Percentiles rank a stretch among this genome's conserved stretches.
phyloP scores from a whole-genome alignment of 306 rosid species.

The Aeschynomene evenia region DNA sequence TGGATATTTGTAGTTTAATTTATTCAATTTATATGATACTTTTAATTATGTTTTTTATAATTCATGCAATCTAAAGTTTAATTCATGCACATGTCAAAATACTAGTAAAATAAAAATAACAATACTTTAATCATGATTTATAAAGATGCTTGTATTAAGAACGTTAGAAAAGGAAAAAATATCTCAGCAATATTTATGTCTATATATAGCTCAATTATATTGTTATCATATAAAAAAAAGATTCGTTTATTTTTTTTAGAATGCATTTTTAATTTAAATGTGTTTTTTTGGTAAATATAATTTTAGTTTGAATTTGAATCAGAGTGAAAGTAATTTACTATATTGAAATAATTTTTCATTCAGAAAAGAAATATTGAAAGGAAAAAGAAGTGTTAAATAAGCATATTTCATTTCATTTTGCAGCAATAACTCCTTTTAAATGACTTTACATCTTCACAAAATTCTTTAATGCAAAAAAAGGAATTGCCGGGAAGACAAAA shows the following conservation, averaged over 20 bases:
- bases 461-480: not conserved
- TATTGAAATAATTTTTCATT: not conserved
- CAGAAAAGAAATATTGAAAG: not conserved
- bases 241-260: too few relatives aligned
- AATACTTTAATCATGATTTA: not conserved
- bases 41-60: too few relatives aligned
- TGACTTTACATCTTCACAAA: too few relatives aligned
- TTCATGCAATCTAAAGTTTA: too few relatives aligned
- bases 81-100: too few relatives aligned
- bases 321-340: not conserved
- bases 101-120: too few relatives aligned
- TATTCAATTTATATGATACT: too few relatives aligned
- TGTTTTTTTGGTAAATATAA: too few relatives aligned
- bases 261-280: too few relatives aligned
- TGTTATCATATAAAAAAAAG: too few relatives aligned
- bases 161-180: not conserved
- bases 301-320: too few relatives aligned
- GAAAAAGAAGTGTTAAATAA: not conserved
- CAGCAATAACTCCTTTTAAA: not conserved
- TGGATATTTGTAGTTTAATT: too few relatives aligned
- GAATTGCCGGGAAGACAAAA: not conserved
- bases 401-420: not conserved
- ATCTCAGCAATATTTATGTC: not conserved
- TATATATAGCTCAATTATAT: not conserved
- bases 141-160: not conserved